A percentile compares a stretch with the other conserved stretches of the same genome.
Evolutionary conservation across 140 eudicot species (phyloP).

Genomic region (Flaveria floridana): DNA sequence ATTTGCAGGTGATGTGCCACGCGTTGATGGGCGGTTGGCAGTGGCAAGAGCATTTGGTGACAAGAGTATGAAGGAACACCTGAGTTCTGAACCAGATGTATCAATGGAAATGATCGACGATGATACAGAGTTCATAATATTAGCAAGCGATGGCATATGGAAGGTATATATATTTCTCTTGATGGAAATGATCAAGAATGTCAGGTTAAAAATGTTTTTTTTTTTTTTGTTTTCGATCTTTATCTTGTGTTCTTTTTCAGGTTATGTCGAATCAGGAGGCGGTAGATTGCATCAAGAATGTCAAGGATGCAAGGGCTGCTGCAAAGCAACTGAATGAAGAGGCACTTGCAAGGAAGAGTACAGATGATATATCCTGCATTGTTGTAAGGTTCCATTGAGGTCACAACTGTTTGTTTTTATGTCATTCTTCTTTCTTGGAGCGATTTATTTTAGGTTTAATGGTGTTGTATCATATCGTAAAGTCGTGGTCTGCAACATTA

Average conservation of each 20-base stretch:
- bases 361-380: conserved; percentile 90
- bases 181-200: not conserved
- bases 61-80: conserved; percentile 87
- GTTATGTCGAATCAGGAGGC: conserved; percentile 98
- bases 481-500: conserved; percentile 12
- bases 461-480: conserved; percentile 27
- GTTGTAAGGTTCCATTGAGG: conserved; percentile 73
- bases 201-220: not conserved
- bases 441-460: not conserved
- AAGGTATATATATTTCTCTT: conserved; percentile 44
- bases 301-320: conserved; percentile 72
- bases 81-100: conserved; percentile 88
- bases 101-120: conserved; percentile 52
- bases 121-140: conserved; percentile 59
- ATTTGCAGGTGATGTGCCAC: conserved; percentile 88
- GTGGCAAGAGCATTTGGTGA: conserved; percentile 99
- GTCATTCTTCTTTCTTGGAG: not conserved
- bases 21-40: conserved; percentile 95
- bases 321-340: conserved; percentile 76
- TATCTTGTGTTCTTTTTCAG: conserved; percentile 32
- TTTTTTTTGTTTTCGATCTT: not conserved
- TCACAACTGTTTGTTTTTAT: conserved; percentile 7
- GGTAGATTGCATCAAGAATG: conserved; percentile 63
- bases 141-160: conserved; percentile 98
- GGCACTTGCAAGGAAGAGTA: conserved; percentile 81